A percentile compares a stretch with the other conserved stretches of the same genome.
phyloP scores from a whole-genome alignment of 805 yeast genomes.

The Yamadazyma insecticola region DNA sequence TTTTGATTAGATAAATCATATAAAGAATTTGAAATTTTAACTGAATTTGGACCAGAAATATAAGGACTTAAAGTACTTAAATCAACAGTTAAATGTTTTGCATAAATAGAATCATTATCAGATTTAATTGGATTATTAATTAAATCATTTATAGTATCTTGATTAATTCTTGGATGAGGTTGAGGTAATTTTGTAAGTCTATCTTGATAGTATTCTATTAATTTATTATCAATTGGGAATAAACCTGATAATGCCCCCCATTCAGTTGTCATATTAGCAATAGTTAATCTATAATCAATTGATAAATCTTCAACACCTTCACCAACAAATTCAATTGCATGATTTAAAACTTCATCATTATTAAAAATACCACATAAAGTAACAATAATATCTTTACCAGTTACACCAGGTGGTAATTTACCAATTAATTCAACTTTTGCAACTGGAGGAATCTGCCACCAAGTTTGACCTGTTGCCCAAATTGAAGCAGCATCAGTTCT shows the following conservation, averaged over 20 bases:
- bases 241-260: slow-evolving; percentile 98
- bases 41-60: slow-evolving; percentile 96
- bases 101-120: slow-evolving; percentile 79
- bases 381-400: slow-evolving; percentile 96
- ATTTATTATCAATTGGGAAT: slow-evolving; percentile 87
- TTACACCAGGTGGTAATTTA: slow-evolving; percentile 74
- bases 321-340: slow-evolving; percentile 91
- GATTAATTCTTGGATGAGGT: slow-evolving; percentile 81
- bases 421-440: slow-evolving; percentile 89
- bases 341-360: slow-evolving; percentile 88
- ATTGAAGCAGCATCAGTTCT: slow-evolving; percentile 98
- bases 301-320: slow-evolving; percentile 67
- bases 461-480: slow-evolving; percentile 99
- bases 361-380: slow-evolving; percentile 92
- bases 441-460: slow-evolving; percentile 99
- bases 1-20: slow-evolving; percentile 67
- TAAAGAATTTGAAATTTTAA: slow-evolving; percentile 80
- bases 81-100: slow-evolving; percentile 82
- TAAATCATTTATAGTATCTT: slow-evolving; percentile 51
- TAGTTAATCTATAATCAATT: slow-evolving; percentile 82
- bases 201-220: slow-evolving; percentile 71
- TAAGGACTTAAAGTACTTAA: slow-evolving; percentile 77
- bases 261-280: slow-evolving; percentile 97
- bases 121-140: slow-evolving; percentile 43
- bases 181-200: slow-evolving; percentile 57